phyloP scores from a whole-genome alignment of 2,329 filamentous ascomycete genomes.

The Venturia nashicola region DNA sequence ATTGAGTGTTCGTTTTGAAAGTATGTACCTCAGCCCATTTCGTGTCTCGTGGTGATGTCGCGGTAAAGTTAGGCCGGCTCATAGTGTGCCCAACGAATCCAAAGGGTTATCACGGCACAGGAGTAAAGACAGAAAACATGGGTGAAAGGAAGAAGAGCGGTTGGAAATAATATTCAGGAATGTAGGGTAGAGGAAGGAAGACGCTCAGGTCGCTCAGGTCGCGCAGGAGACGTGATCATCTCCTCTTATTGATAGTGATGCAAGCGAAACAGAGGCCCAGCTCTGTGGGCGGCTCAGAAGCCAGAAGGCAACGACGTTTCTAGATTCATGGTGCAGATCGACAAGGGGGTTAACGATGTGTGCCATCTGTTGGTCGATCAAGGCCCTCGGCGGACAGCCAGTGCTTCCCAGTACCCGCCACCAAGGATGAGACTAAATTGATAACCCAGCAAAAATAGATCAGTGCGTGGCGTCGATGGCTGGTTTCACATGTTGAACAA shows the following conservation, averaged over 20 bases:
- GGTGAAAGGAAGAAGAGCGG: background rate
- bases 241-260: background rate
- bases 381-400: too few species aligned
- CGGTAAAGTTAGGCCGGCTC: background rate
- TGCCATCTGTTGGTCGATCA: too few species aligned
- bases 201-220: background rate
- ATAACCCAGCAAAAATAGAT: too few species aligned
- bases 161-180: background rate
- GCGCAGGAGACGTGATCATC: background rate
- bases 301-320: background rate
- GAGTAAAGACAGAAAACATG: background rate
- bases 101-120: background rate
- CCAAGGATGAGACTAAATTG: too few species aligned
- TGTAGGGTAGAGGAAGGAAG: background rate
- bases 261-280: background rate
- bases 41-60: background rate
- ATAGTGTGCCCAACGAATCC: background rate
- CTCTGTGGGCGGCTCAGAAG: background rate
- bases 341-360: background rate
- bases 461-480: background rate
- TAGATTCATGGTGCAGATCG: background rate
- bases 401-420: too few species aligned
- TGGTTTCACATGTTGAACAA: background rate
- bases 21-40: background rate
- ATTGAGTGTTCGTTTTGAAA: background rate